Conservation (phyloP, 1,139 yeast species). For the Geotrichum candidum region DNA sequence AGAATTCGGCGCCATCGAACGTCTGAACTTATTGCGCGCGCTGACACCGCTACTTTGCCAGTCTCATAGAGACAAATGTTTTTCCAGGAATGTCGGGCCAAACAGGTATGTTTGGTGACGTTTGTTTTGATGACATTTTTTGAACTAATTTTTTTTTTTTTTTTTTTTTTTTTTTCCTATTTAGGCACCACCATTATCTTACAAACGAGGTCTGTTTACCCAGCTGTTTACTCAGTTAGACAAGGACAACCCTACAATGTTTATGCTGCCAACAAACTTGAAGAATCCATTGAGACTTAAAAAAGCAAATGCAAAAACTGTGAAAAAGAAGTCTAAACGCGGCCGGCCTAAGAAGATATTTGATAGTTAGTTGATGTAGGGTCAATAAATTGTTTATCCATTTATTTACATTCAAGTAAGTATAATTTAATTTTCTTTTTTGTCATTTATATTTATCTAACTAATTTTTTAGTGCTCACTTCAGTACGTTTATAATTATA, state of each 20-base stretch:
- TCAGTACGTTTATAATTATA: too few species aligned
- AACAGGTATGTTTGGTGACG: constrained; percentile 18
- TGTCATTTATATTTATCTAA: too few species aligned
- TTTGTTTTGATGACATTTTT: background rate
- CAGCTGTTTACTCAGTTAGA: constrained; percentile 55
- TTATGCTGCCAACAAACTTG: constrained; percentile 60
- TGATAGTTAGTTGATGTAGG: too few species aligned
- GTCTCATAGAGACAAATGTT: too few species aligned
- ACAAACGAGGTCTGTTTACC: constrained; percentile 46
- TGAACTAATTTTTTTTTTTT: background rate
- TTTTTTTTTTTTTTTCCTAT: background rate
- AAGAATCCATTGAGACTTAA: constrained; percentile 58
- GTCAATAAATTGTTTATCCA: too few species aligned
- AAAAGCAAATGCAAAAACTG: constrained; percentile 64
- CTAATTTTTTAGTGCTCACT: too few species aligned
- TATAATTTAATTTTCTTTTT: too few species aligned
- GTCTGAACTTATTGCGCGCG: too few species aligned
- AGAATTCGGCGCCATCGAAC: too few species aligned
- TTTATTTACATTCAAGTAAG: too few species aligned
- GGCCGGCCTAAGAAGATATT: constrained; percentile 23
- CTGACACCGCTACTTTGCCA: too few species aligned
- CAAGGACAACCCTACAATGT: constrained; percentile 62
- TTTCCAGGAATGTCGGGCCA: constrained; percentile 48
- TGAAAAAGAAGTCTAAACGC: constrained; percentile 42
- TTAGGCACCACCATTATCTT: constrained; percentile 34